Percentiles rank a stretch among this genome's conserved stretches.
Evolutionary conservation across 345 rosid genomes (phyloP).

Genomic region (Capsella bursapastoris): DNA sequence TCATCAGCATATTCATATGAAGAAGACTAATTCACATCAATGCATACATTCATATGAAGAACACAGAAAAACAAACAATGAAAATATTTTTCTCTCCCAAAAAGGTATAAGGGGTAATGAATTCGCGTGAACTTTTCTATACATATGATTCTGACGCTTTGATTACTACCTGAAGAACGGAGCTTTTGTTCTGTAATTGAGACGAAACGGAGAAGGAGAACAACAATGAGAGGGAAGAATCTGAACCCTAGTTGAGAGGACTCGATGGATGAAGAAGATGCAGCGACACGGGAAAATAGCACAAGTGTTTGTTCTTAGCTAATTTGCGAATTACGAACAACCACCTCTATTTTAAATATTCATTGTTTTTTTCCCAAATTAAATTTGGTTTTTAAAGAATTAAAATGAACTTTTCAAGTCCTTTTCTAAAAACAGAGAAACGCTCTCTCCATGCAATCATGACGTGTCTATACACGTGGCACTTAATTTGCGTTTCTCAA

Average conservation of each 20-base stretch:
- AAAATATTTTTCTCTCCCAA: neutral
- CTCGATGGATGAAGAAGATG: constrained; percentile 37
- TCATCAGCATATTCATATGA: constrained; percentile 1
- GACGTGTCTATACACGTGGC: constrained; percentile 39
- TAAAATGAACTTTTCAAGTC: neutral
- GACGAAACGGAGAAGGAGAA: constrained; percentile 27
- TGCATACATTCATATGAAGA: constrained; percentile 16
- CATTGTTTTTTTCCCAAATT: neutral
- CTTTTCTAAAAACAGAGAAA: constrained; percentile 33
- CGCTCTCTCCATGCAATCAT: constrained; percentile 25
- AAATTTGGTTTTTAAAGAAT: neutral
- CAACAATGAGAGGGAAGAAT: constrained; percentile 15
- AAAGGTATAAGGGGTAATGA: neutral
- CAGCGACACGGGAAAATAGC: constrained; percentile 38
- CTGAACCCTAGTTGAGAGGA: constrained; percentile 50
- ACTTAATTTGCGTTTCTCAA: neutral
- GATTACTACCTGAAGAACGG: constrained; percentile 41
- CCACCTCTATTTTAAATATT: constrained; percentile 36
- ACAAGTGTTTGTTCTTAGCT: constrained; percentile 48
- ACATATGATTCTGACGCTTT: constrained; percentile 1
- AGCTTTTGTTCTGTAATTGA: constrained; percentile 11
- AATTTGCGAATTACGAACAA: constrained; percentile 27
- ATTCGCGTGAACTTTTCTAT: neutral
- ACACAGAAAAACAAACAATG: constrained; percentile 17
- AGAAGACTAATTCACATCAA: neutral